Evolutionary conservation across 192 early-diverging fungal species (phyloP).

Genomic region (Rhizophagus sp.): DNA sequence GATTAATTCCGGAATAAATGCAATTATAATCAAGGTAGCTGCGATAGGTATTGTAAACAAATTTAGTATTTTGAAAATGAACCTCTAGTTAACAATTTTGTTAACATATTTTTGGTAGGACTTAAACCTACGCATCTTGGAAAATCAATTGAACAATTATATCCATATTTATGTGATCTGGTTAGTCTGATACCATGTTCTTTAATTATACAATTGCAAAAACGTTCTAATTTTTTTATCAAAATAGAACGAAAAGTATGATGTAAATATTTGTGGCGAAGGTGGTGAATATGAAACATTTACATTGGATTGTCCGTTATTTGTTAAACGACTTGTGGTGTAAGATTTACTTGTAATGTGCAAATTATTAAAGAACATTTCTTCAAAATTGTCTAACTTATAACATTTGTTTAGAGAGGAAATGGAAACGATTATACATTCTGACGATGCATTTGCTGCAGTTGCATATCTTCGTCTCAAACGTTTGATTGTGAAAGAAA

Average conservation of each 20-base stretch:
- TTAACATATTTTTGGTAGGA: slow-evolving; percentile 40
- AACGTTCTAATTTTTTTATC: not conserved
- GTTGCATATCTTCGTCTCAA: slow-evolving; percentile 81
- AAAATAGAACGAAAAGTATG: slow-evolving; percentile 65
- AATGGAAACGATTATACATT: slow-evolving; percentile 71
- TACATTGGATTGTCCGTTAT: slow-evolving; percentile 90
- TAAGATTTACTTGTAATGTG: slow-evolving; percentile 39
- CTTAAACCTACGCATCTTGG: slow-evolving; percentile 75
- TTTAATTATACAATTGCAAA: not conserved
- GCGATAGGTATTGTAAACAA: slow-evolving; percentile 46
- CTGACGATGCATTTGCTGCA: slow-evolving; percentile 77
- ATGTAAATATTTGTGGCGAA: slow-evolving; percentile 91
- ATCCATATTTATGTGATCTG: slow-evolving; percentile 69
- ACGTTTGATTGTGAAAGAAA: slow-evolving; percentile 68
- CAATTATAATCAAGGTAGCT: slow-evolving; percentile 93
- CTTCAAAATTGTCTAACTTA: not conserved
- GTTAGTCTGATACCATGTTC: slow-evolving; percentile 37
- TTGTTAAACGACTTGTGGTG: slow-evolving; percentile 81
- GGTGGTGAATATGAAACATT: slow-evolving; percentile 98
- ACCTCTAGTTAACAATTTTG: not conserved
- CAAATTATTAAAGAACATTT: not conserved
- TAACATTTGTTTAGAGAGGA: slow-evolving; percentile 59
- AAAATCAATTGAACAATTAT: slow-evolving; percentile 75
- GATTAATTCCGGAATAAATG: slow-evolving; percentile 73
- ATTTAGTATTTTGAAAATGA: slow-evolving; percentile 27